Conservation (phyloP, 371 early-diverging fungal genomes). For the Apophysomyces trapeziformis region DNA sequence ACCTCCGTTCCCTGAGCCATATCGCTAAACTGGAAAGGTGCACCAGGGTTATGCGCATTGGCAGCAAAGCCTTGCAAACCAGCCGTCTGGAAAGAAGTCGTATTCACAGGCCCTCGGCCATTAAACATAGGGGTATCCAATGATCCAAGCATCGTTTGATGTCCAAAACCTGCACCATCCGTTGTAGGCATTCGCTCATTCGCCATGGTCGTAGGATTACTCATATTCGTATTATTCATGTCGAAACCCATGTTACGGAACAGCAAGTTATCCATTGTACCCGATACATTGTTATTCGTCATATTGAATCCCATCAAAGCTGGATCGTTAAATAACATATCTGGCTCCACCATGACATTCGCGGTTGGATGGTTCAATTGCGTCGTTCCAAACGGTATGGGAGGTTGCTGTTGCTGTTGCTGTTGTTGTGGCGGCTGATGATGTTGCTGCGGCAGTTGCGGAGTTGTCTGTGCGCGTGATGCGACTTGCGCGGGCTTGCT, state of each 20-base stretch:
- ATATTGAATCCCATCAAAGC: conserved; percentile 14
- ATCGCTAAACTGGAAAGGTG: background rate
- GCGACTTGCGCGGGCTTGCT: conserved; percentile 14
- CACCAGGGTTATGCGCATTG: background rate
- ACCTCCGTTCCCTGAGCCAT: conserved; percentile 1
- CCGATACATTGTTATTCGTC: conserved; percentile 6
- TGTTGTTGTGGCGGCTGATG: conserved; percentile 16
- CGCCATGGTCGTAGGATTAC: background rate
- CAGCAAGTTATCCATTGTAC: conserved; percentile 32
- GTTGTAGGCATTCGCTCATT: background rate
- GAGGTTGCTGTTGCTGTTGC: conserved; percentile 19
- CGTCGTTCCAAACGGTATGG: conserved; percentile 10
- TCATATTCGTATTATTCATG: conserved; percentile 13
- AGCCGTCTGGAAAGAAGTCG: conserved; percentile 4
- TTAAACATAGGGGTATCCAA: conserved; percentile 13
- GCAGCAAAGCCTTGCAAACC: background rate
- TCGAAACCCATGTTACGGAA: conserved; percentile 38
- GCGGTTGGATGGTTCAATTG: conserved; percentile 14
- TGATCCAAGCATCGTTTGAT: conserved; percentile 9
- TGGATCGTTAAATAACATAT: conserved; percentile 35
- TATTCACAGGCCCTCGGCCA: conserved; percentile 9
- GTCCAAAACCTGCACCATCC: background rate
- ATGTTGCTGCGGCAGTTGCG: no score
- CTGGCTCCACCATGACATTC: conserved; percentile 30
- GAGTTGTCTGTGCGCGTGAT: conserved; percentile 13